Conservation (phyloP, 2,329 filamentous ascomycete species). For the Aquanectria penicillioides region DNA sequence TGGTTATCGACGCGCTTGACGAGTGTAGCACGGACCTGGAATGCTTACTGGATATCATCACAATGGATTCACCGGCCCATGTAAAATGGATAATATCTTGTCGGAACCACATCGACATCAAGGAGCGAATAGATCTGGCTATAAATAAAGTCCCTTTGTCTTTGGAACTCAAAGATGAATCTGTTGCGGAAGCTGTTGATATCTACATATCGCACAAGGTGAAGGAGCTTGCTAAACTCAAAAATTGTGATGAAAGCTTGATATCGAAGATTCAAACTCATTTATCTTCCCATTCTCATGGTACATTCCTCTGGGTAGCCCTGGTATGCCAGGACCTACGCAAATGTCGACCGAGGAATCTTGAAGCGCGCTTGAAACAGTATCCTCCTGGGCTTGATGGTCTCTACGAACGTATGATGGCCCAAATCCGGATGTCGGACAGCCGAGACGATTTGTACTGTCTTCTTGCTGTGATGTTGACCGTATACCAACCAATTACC, state of each 20-base stretch:
- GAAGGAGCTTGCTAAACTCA: background rate
- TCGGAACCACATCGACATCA: background rate
- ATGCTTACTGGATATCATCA: background rate
- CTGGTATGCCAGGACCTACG: background rate
- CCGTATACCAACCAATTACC: conserved; percentile 48
- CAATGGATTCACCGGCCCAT: background rate
- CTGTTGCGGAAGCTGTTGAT: background rate
- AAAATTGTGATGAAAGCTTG: background rate
- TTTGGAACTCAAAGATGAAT: background rate
- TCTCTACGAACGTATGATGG: conserved; percentile 53
- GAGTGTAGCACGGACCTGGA: background rate
- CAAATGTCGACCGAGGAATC: too few relatives aligned
- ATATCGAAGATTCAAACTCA: background rate
- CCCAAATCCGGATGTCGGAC: conserved; percentile 40
- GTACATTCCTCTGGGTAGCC: conserved; percentile 2
- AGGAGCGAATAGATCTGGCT: background rate
- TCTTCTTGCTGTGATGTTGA: conserved; percentile 46
- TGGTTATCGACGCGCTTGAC: background rate
- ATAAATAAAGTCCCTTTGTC: background rate
- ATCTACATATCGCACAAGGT: background rate
- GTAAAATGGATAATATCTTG: background rate
- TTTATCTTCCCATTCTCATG: background rate
- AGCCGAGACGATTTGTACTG: conserved; percentile 44
- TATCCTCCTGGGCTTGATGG: conserved; percentile 34
- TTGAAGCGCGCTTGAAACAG: background rate